These are phyloP conservation scores for Cardiospermum halicacabum DNA, from an alignment of 345 rosid species.

Conservation along the genomic window DNA sequence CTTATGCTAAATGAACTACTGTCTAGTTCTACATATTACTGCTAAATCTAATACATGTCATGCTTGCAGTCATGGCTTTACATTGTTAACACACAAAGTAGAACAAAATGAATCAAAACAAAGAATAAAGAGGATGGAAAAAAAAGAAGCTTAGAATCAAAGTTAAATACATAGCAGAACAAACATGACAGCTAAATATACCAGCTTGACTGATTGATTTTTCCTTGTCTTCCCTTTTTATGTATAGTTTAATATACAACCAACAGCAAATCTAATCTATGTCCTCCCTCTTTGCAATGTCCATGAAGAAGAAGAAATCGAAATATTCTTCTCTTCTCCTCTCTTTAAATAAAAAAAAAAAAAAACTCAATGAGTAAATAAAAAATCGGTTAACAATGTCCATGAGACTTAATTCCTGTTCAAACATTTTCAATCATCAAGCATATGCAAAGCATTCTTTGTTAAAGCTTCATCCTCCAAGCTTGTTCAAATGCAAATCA, in stretches of 20 bases:
- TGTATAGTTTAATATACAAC: background rate
- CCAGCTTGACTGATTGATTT: conserved; percentile 12
- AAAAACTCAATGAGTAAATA: background rate
- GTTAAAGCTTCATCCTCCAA: conserved; percentile 12
- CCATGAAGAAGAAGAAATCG: conserved; percentile 32
- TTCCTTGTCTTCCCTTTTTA: background rate
- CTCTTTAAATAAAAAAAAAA: conserved; percentile 22
- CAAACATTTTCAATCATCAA: conserved; percentile 8
- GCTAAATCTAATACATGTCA: background rate
- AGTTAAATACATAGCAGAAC: conserved; percentile 22
- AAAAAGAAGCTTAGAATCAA: conserved; percentile 39
- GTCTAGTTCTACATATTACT: too few relatives aligned
- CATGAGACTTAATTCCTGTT: conserved; percentile 17
- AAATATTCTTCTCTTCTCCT: conserved; percentile 30
- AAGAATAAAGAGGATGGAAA: conserved; percentile 36
- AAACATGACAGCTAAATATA: conserved; percentile 10
- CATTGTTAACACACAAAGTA: conserved; percentile 11
- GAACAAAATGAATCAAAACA: conserved; percentile 13
- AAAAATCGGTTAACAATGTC: conserved; percentile 13
- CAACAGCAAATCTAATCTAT: conserved; percentile 13
- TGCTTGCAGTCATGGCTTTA: background rate
- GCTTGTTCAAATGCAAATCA: conserved; percentile 20
- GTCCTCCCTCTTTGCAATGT: conserved; percentile 1
- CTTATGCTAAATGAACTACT: background rate
- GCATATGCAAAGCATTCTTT: conserved; percentile 21